These are phyloP conservation scores for Fistulinella cinereoalba DNA, from an alignment of 1,284 basidiomycete genomes.

Conservation along the genomic window DNA sequence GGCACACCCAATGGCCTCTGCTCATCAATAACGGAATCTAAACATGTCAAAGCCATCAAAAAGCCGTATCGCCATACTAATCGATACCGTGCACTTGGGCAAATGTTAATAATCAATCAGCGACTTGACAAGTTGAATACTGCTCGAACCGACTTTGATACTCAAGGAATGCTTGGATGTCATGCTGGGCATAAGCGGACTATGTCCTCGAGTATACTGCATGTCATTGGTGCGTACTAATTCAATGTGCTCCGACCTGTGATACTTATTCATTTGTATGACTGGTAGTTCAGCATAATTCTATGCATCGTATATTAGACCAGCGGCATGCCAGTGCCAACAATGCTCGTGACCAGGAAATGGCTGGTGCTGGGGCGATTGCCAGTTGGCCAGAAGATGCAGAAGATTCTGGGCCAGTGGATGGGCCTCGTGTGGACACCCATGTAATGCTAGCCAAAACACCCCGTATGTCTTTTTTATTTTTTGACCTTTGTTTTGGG, in stretches of 20 bases:
- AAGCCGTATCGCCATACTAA: neutral
- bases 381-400: neutral
- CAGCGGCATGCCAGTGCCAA: neutral
- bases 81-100: neutral
- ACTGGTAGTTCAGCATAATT: neutral
- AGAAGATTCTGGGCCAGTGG: neutral
- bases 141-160: neutral
- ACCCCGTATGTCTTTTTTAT: neutral
- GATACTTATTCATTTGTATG: neutral
- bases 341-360: neutral
- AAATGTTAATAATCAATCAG: constrained; percentile 6
- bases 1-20: neutral
- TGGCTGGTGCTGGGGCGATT: neutral
- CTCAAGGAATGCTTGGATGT: neutral
- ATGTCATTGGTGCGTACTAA: neutral
- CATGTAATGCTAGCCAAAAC: neutral
- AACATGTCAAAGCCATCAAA: constrained; percentile 5
- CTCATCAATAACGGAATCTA: constrained; percentile 1
- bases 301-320: neutral
- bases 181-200: neutral
- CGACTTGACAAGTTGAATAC: neutral
- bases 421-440: neutral
- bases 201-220: neutral
- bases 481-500: neutral
- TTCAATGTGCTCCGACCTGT: neutral